These are phyloP conservation scores for Salix suchowensis DNA, from an alignment of 345 rosid species.

Conservation along the genomic window DNA sequence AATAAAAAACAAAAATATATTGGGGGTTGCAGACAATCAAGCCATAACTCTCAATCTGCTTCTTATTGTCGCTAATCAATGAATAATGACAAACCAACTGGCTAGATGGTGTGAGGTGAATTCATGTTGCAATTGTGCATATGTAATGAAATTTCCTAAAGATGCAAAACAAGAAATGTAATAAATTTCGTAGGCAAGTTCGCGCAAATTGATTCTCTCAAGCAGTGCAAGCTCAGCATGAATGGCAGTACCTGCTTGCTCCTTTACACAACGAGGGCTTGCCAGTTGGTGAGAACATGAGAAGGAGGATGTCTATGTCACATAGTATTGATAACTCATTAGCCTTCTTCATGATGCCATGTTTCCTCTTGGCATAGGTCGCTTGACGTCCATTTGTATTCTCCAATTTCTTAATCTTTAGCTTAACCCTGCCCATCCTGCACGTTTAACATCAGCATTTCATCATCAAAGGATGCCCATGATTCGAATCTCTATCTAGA, in stretches of 20 bases:
- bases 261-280: slow-evolving; percentile 60
- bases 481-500: background rate
- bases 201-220: background rate
- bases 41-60: background rate
- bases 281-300: slow-evolving; percentile 74
- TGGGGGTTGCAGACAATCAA: background rate
- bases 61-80: background rate
- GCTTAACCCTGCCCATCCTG: slow-evolving; percentile 85
- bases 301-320: slow-evolving; percentile 62
- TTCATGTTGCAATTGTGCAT: background rate
- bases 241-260: slow-evolving; percentile 41
- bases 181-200: background rate
- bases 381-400: slow-evolving; percentile 62
- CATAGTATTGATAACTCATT: slow-evolving; percentile 67
- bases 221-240: background rate
- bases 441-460: background rate
- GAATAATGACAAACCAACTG: background rate
- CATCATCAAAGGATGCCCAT: background rate
- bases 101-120: too few relatives aligned
- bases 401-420: slow-evolving; percentile 65
- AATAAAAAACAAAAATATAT: background rate
- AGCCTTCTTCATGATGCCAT: slow-evolving; percentile 77
- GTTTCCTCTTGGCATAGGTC: slow-evolving; percentile 65
- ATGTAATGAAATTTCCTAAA: background rate
- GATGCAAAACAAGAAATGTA: background rate